These are phyloP conservation scores for Marsdenia floribunda DNA, from an alignment of 257 asterid genomes.

Conservation along the genomic window DNA sequence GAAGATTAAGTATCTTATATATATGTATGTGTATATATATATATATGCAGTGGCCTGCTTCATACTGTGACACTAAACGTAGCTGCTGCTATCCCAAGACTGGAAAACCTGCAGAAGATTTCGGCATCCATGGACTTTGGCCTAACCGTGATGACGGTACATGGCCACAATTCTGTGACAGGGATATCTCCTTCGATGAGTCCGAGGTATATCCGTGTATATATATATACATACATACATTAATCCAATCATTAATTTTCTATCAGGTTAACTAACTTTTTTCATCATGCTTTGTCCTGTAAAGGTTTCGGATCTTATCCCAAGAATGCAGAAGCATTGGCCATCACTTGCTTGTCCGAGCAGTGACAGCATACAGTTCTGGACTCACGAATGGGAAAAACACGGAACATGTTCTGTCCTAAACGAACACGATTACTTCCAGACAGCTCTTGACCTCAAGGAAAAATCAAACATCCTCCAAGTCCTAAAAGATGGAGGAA, in stretches of 20 bases:
- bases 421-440: slow-evolving; percentile 44
- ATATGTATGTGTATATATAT: too few species aligned
- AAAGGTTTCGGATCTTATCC: slow-evolving; percentile 54
- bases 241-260: too few species aligned
- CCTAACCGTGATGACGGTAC: slow-evolving; percentile 57
- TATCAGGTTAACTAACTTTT: too few species aligned
- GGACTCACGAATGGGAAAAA: slow-evolving; percentile 84
- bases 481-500: slow-evolving; percentile 48
- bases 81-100: slow-evolving; percentile 74
- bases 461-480: slow-evolving; percentile 52
- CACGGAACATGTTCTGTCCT: slow-evolving; percentile 77
- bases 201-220: slow-evolving; percentile 38
- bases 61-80: slow-evolving; percentile 54
- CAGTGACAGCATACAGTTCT: slow-evolving; percentile 49
- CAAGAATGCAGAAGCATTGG: slow-evolving; percentile 61
- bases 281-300: not conserved
- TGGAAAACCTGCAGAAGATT: slow-evolving; percentile 63
- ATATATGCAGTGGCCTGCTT: slow-evolving; percentile 62
- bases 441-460: slow-evolving; percentile 54
- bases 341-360: slow-evolving; percentile 79
- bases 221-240: too few species aligned
- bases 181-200: slow-evolving; percentile 33
- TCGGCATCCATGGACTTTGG: slow-evolving; percentile 84
- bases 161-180: slow-evolving; percentile 64
- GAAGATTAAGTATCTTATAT: not conserved